Percentiles rank a stretch among this genome's conserved stretches.
Conservation (phyloP, 176 grass and related monocot genomes). For the Areca catechu region DNA sequence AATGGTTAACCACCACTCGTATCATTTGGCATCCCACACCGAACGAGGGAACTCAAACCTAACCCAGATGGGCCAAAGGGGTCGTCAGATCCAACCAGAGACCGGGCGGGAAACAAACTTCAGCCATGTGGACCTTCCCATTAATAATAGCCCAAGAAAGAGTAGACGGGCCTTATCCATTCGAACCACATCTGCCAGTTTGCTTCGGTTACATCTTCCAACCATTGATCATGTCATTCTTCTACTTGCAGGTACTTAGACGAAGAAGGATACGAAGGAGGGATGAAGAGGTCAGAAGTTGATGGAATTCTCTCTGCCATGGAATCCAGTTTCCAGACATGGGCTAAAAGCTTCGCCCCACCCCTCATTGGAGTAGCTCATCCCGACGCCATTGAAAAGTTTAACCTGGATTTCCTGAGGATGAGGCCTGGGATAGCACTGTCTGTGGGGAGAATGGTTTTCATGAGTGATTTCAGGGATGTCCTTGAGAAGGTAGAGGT, state of each 20-base stretch:
- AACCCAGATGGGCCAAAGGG: too few species aligned
- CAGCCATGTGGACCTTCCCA: too few species aligned
- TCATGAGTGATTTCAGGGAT: slow-evolving; percentile 47
- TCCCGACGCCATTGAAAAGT: not conserved
- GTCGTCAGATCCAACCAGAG: too few species aligned
- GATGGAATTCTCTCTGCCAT: slow-evolving; percentile 36
- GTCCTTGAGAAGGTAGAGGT: slow-evolving; percentile 29
- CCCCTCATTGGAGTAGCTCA: slow-evolving; percentile 20
- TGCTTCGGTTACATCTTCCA: too few species aligned
- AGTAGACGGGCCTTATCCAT: too few species aligned
- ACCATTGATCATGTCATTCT: too few species aligned
- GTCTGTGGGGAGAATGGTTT: slow-evolving; percentile 41
- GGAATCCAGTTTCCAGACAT: slow-evolving; percentile 38
- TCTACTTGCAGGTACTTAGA: slow-evolving; percentile 45
- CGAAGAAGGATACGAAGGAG: slow-evolving; percentile 64
- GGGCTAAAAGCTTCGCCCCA: slow-evolving; percentile 41
- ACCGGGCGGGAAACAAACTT: too few species aligned
- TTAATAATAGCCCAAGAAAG: too few species aligned
- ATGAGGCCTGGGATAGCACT: slow-evolving; percentile 59
- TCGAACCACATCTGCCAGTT: too few species aligned
- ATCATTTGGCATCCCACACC: too few species aligned
- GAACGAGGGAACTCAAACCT: too few species aligned
- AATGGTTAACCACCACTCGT: too few species aligned
- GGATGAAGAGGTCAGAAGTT: slow-evolving; percentile 34
- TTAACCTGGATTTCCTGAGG: slow-evolving; percentile 39